A percentile compares a stretch with the other conserved stretches of the same genome.
These are phyloP conservation scores for Lepidium campestre DNA, from an alignment of 441 rosid species.

Conservation along the genomic window DNA sequence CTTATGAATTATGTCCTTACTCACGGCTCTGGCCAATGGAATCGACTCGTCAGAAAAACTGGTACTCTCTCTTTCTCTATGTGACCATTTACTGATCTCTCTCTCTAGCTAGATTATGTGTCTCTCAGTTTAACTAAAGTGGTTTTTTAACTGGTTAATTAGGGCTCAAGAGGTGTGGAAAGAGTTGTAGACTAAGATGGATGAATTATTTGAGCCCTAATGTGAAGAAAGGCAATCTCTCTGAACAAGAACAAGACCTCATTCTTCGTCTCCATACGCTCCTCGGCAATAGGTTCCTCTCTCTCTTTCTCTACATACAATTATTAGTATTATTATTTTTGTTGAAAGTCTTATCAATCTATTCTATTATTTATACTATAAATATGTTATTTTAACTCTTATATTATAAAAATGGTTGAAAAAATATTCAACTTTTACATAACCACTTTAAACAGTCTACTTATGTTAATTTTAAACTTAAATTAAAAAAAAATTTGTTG, in stretches of 20 bases:
- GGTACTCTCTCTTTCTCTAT: constrained; percentile 20
- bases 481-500: too few relatives aligned
- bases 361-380: too few relatives aligned
- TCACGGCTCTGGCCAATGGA: constrained; percentile 65
- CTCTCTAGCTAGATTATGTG: not conserved
- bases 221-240: constrained; percentile 48
- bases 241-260: constrained; percentile 65
- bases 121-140: not conserved
- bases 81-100: not conserved
- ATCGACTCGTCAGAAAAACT: constrained; percentile 39
- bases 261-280: constrained; percentile 59
- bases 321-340: not conserved
- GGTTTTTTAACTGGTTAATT: not conserved
- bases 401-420: too few relatives aligned
- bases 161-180: constrained; percentile 57
- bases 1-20: constrained; percentile 38
- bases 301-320: not conserved
- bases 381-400: too few relatives aligned
- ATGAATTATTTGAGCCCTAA: constrained; percentile 51
- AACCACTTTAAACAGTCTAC: too few relatives aligned
- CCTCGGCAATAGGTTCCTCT: constrained; percentile 52
- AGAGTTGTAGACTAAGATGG: constrained; percentile 66
- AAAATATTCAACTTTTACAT: too few relatives aligned
- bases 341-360: too few relatives aligned
- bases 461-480: too few relatives aligned